Evolutionary conservation across 192 early-diverging fungal species (phyloP).

Genomic region (Umbelopsis vinacea): DNA sequence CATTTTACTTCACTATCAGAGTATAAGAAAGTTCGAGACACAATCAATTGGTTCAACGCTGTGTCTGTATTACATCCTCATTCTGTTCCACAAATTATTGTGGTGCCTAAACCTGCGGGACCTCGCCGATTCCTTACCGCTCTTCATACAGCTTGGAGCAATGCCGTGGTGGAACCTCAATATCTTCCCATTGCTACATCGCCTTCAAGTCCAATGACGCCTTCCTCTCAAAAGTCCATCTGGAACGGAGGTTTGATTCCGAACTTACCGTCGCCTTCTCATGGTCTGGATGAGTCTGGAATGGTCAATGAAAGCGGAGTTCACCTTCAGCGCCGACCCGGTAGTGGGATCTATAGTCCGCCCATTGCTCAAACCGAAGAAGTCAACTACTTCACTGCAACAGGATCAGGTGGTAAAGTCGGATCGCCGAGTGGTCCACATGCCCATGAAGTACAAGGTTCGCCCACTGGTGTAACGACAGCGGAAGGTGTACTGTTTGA

Average conservation of each 20-base stretch:
- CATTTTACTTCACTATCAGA: slow-evolving; percentile 61
- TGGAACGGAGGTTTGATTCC: slow-evolving; percentile 7
- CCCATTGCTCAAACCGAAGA: not conserved
- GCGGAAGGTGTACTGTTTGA: slow-evolving; percentile 26
- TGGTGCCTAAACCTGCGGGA: slow-evolving; percentile 67
- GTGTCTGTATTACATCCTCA: slow-evolving; percentile 17
- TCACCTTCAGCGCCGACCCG: not conserved
- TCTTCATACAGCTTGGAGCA: slow-evolving; percentile 59
- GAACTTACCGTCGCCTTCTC: slow-evolving; percentile 9
- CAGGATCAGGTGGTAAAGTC: slow-evolving; percentile 28
- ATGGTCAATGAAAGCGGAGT: not conserved
- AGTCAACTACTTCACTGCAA: not conserved
- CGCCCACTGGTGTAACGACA: slow-evolving; percentile 25
- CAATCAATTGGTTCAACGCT: slow-evolving; percentile 42
- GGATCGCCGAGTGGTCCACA: not conserved
- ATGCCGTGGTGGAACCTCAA: slow-evolving; percentile 53
- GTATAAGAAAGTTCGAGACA: slow-evolving; percentile 54
- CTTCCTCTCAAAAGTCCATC: slow-evolving; percentile 12
- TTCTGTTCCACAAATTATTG: slow-evolving; percentile 54
- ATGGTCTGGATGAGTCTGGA: slow-evolving; percentile 15
- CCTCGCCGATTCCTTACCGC: slow-evolving; percentile 61
- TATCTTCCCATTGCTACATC: slow-evolving; percentile 61
- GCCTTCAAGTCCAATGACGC: slow-evolving; percentile 47
- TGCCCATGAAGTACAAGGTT: slow-evolving; percentile 22
- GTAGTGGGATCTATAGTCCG: slow-evolving; percentile 22